A percentile compares a stretch with the other conserved stretches of the same genome.
Evolutionary conservation across 345 rosid genomes (phyloP).

Genomic region (Ceriops zippeliana): DNA sequence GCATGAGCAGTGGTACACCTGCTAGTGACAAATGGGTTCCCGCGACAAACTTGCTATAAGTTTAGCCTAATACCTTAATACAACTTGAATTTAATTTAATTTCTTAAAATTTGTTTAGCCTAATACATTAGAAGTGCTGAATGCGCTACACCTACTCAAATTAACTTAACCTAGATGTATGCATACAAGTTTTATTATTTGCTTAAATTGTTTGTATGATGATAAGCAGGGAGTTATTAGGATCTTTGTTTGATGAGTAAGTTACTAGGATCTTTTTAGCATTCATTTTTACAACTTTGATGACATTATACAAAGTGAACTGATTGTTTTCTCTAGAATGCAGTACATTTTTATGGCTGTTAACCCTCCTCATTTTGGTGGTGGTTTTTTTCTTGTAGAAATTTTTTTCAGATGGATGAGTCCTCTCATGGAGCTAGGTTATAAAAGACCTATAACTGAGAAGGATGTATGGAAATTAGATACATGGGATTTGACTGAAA

Average conservation of each 20-base stretch:
- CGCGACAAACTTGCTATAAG: neutral
- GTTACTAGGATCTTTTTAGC: neutral
- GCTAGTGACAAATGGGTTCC: conserved; percentile 3
- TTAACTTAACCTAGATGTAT: neutral
- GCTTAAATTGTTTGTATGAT: conserved; percentile 7
- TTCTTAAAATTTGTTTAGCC: neutral
- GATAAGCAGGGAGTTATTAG: conserved; percentile 3
- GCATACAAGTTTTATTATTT: neutral
- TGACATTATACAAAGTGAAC: conserved; percentile 3
- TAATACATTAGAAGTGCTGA: neutral
- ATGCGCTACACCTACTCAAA: neutral
- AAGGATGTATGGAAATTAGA: conserved; percentile 94
- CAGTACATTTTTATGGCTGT: neutral
- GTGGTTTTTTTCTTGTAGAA: conserved; percentile 35
- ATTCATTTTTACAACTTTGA: conserved; percentile 4
- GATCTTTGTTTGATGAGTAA: too few species aligned
- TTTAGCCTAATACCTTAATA: neutral
- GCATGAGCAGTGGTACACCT: neutral
- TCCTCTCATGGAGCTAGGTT: conserved; percentile 86
- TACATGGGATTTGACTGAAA: conserved; percentile 88
- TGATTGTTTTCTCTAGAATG: conserved; percentile 3
- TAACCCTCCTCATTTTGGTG: conserved; percentile 14
- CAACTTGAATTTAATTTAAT: neutral
- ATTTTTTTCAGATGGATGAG: conserved; percentile 76
- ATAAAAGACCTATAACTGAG: conserved; percentile 81